Percentiles rank a stretch among this genome's conserved stretches.
phyloP scores from a whole-genome alignment of 495 filamentous ascomycete species.

The Geopyxis carbonaria region DNA sequence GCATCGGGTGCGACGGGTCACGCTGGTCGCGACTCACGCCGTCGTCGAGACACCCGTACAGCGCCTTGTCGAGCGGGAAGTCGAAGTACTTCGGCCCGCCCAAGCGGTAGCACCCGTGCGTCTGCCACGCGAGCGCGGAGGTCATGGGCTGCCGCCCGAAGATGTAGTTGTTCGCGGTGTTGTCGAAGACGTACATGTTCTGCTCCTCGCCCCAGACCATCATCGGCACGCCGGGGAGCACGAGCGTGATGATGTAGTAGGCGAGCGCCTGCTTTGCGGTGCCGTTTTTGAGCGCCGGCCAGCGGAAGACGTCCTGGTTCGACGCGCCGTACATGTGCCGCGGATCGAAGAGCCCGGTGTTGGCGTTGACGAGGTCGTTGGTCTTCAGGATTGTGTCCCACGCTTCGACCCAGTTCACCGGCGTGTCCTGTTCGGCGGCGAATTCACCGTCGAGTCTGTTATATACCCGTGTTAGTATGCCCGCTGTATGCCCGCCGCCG shows the following conservation, averaged over 20 bases:
- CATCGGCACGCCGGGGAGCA: constrained; percentile 50
- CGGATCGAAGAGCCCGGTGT: constrained; percentile 51
- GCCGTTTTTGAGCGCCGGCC: constrained; percentile 49
- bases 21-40: constrained; percentile 46
- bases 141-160: constrained; percentile 54
- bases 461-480: constrained; percentile 35
- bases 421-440: constrained; percentile 42
- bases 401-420: constrained; percentile 42
- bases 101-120: constrained; percentile 49
- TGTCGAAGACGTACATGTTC: constrained; percentile 49
- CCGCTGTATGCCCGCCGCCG: no score
- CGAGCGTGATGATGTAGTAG: constrained; percentile 45
- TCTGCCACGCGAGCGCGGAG: constrained; percentile 48
- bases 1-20: constrained; percentile 48
- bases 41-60: constrained; percentile 43
- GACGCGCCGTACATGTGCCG: constrained; percentile 53
- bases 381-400: constrained; percentile 46
- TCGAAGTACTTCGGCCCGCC: constrained; percentile 39
- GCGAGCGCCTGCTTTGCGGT: constrained; percentile 45
- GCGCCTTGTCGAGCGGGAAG: constrained; percentile 40
- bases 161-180: constrained; percentile 50
- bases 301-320: constrained; percentile 62
- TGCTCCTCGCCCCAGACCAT: constrained; percentile 58
- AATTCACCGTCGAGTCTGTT: constrained; percentile 47
- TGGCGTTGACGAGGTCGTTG: constrained; percentile 49